Conservation (phyloP, 192 early-diverging fungal species). For the Coemansia sp. region DNA sequence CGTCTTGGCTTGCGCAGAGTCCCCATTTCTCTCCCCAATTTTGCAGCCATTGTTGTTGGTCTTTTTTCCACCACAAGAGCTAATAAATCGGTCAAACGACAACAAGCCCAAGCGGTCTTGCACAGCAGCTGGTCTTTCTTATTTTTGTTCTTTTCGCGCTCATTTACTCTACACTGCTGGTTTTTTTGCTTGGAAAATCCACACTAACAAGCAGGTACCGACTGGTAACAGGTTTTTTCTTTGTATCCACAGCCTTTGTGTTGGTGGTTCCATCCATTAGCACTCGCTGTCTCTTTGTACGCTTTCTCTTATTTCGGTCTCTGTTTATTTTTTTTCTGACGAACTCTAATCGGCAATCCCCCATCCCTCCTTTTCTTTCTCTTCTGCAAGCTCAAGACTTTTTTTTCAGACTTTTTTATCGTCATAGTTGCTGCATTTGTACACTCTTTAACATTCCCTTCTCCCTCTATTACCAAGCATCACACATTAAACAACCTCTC, state of each 20-base stretch:
- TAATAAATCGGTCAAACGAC: neutral
- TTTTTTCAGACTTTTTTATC: neutral
- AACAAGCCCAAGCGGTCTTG: neutral
- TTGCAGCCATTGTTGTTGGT: constrained; percentile 1
- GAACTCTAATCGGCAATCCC: neutral
- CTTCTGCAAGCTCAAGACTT: neutral
- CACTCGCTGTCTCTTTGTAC: constrained; percentile 2
- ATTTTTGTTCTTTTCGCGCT: constrained; percentile 6
- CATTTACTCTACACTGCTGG: neutral
- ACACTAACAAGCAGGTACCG: neutral
- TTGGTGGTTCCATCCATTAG: neutral
- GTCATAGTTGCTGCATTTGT: neutral
- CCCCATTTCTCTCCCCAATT: neutral
- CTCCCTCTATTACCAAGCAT: constrained; percentile 8
- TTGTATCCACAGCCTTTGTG: constrained; percentile 6
- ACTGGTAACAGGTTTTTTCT: constrained; percentile 6
- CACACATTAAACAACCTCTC: neutral
- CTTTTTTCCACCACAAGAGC: neutral
- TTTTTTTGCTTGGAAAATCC: neutral
- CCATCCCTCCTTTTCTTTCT: neutral
- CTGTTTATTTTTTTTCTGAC: neutral
- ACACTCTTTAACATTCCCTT: neutral
- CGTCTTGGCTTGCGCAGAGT: neutral
- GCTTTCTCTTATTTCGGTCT: neutral
- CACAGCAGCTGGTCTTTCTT: constrained; percentile 9